Evolutionary conservation across 2,329 filamentous ascomycete genomes (phyloP).

Genomic region (Clonostachys byssicola): DNA sequence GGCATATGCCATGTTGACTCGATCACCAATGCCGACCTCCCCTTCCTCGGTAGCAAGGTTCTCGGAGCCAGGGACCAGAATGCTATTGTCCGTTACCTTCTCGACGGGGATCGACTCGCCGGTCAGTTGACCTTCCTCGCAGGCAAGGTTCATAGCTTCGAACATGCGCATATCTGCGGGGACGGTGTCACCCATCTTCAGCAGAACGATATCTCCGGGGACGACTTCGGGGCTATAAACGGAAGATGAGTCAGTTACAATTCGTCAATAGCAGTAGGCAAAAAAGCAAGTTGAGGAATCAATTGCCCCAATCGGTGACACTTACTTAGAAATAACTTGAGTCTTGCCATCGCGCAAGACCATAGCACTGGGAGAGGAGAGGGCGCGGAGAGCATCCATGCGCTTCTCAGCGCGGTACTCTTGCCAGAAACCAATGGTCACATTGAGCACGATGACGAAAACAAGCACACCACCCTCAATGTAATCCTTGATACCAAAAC

Average conservation of each 20-base stretch:
- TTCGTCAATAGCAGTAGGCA: too few relatives aligned
- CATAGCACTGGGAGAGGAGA: slow-evolving; percentile 59
- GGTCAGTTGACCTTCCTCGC: slow-evolving; percentile 74
- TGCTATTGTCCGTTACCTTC: slow-evolving; percentile 53
- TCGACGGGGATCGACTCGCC: slow-evolving; percentile 72
- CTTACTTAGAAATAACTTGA: slow-evolving; percentile 53
- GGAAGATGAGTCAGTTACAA: too few relatives aligned
- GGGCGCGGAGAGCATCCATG: slow-evolving; percentile 58
- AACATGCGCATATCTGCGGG: slow-evolving; percentile 69
- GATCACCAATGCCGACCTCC: slow-evolving; percentile 64
- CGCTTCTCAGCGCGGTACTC: slow-evolving; percentile 63
- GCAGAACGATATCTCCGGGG: slow-evolving; percentile 64
- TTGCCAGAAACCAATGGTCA: slow-evolving; percentile 63
- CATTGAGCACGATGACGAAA: slow-evolving; percentile 65
- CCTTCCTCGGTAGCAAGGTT: slow-evolving; percentile 35
- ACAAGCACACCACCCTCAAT: slow-evolving; percentile 65
- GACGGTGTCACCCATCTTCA: slow-evolving; percentile 70
- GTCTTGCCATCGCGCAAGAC: slow-evolving; percentile 57
- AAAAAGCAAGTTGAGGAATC: too few relatives aligned
- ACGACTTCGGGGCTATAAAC: slow-evolving; percentile 53
- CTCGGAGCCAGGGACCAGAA: slow-evolving; percentile 37
- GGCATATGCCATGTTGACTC: slow-evolving; percentile 71
- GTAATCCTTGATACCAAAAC: slow-evolving; percentile 62
- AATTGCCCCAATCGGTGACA: slow-evolving; percentile 7
- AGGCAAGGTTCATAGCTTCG: slow-evolving; percentile 74